These are phyloP conservation scores for Ascochyta pisi DNA, from an alignment of 2,329 filamentous ascomycete genomes.

Conservation along the genomic window DNA sequence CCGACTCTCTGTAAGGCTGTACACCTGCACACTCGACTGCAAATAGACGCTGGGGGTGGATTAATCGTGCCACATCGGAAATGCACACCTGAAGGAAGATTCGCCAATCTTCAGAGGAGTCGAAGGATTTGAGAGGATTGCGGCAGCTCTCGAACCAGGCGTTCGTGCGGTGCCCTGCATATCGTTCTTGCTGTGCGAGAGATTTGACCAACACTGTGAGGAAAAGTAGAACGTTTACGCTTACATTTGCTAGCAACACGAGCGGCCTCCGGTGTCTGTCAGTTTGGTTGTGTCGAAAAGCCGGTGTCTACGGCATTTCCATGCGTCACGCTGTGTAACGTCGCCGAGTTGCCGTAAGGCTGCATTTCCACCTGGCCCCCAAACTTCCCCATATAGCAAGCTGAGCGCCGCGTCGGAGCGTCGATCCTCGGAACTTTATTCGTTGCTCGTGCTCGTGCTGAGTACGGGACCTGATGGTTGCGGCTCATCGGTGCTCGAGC, in stretches of 20 bases:
- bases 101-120: not conserved
- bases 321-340: not conserved
- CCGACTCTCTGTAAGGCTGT: conserved; percentile 5
- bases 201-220: too few relatives aligned
- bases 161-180: not conserved
- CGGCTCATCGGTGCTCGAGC: not conserved
- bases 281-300: too few relatives aligned
- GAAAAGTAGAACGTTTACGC: too few relatives aligned
- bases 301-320: not conserved
- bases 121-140: not conserved
- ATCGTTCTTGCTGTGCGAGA: not conserved
- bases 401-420: not conserved
- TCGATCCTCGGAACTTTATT: not conserved
- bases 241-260: too few relatives aligned
- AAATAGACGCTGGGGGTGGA: not conserved
- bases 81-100: not conserved
- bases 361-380: not conserved
- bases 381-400: not conserved
- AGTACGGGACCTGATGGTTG: not conserved
- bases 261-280: too few relatives aligned
- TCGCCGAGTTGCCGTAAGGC: conserved; percentile 1
- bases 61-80: not conserved
- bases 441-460: not conserved
- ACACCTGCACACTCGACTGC: not conserved
- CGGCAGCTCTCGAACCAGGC: not conserved